A percentile compares a stretch with the other conserved stretches of the same genome.
Evolutionary conservation across 768 basidiomycete genomes (phyloP).

Genomic region (Galerina sulciceps): DNA sequence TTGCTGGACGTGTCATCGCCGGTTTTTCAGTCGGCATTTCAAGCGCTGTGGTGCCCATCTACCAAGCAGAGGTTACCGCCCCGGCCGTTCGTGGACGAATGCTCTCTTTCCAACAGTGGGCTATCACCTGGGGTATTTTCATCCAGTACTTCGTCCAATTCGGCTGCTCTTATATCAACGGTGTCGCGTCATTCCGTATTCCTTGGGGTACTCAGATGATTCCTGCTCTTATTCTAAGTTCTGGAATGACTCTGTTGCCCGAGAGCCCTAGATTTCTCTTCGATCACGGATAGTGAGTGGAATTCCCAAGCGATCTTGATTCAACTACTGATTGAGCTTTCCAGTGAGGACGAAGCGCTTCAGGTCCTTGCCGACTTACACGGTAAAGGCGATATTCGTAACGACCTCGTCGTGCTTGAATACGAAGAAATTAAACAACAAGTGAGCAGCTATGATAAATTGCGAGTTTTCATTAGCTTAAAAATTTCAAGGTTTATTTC

Average conservation of each 20-base stretch:
- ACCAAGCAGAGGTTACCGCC: constrained; percentile 76
- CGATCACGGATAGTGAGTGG: constrained; percentile 55
- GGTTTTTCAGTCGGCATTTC: constrained; percentile 72
- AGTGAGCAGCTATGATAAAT: constrained; percentile 10
- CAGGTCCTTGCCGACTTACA: constrained; percentile 78
- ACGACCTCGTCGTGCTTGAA: constrained; percentile 70
- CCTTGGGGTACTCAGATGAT: constrained; percentile 84
- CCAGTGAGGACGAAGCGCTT: constrained; percentile 63
- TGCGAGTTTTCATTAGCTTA: neutral
- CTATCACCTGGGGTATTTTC: constrained; percentile 80
- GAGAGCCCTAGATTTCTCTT: constrained; percentile 76
- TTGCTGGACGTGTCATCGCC: constrained; percentile 68
- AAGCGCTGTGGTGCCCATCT: constrained; percentile 71
- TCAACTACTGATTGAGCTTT: neutral
- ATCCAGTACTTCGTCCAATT: constrained; percentile 79
- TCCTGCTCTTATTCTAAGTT: constrained; percentile 69
- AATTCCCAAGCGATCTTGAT: neutral
- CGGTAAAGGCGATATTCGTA: constrained; percentile 57
- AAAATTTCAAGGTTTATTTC: constrained; percentile 41
- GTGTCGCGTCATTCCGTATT: constrained; percentile 75
- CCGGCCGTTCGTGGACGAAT: constrained; percentile 75
- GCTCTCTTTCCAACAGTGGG: constrained; percentile 81
- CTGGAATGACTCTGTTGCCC: constrained; percentile 72
- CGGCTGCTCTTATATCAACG: constrained; percentile 74
- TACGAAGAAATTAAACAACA: constrained; percentile 69